Evolutionary conservation across 768 basidiomycete genomes (phyloP).

Genomic region (Thelephora ganbajun): DNA sequence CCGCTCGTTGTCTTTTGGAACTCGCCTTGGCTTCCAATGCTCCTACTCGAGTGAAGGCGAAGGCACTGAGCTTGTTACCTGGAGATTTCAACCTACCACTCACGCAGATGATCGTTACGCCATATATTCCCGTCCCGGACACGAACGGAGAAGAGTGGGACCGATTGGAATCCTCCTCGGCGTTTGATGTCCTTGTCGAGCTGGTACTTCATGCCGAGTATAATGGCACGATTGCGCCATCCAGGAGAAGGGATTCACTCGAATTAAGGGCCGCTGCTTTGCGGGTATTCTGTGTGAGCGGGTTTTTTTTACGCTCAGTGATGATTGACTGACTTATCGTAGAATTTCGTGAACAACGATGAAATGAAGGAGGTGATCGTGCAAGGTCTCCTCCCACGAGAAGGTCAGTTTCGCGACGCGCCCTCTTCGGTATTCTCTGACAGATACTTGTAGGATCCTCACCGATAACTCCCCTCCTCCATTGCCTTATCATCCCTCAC

Average conservation of each 20-base stretch:
- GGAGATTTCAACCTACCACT: slow-evolving; percentile 43
- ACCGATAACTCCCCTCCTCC: slow-evolving; percentile 52
- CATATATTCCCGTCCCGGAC: slow-evolving; percentile 66
- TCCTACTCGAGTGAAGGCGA: slow-evolving; percentile 75
- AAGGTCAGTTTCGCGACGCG: slow-evolving; percentile 23
- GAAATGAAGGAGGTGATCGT: slow-evolving; percentile 57
- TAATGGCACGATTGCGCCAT: slow-evolving; percentile 43
- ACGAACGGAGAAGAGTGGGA: slow-evolving; percentile 91
- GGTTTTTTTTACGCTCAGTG: not conserved
- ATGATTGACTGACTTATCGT: slow-evolving; percentile 4
- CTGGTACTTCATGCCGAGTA: slow-evolving; percentile 83
- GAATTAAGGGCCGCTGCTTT: slow-evolving; percentile 69
- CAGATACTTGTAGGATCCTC: slow-evolving; percentile 22
- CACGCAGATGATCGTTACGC: slow-evolving; percentile 50
- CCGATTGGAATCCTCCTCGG: slow-evolving; percentile 65
- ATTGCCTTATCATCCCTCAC: slow-evolving; percentile 53
- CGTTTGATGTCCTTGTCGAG: slow-evolving; percentile 72
- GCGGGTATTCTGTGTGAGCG: slow-evolving; percentile 66
- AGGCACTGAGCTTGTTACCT: slow-evolving; percentile 50
- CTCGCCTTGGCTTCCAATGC: slow-evolving; percentile 89
- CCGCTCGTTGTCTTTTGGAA: slow-evolving; percentile 72
- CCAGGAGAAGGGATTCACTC: slow-evolving; percentile 50
- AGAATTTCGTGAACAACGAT: slow-evolving; percentile 71
- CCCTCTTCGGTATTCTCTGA: slow-evolving; percentile 11
- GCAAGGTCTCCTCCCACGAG: slow-evolving; percentile 55